Base-by-base conservation (phyloP, 2,329 filamentous ascomycete genomes). In the Raffaelea arxii region DNA sequence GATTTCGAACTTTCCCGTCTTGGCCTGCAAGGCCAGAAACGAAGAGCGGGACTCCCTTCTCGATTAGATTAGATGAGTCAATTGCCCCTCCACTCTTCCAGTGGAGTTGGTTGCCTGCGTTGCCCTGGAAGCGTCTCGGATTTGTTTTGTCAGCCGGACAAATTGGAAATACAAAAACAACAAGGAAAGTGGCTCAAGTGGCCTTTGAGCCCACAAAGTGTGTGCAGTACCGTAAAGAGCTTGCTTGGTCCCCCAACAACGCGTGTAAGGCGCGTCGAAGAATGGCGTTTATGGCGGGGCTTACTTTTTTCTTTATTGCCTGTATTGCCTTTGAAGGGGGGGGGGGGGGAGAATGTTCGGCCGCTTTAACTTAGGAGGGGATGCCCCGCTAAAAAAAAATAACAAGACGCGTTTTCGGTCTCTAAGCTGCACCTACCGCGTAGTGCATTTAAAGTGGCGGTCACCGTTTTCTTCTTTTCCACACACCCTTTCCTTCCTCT, bases 371-470 rank as follows among this genome's bases (percentile, higher is more conserved):
- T n/a, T n/a, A n/a, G n/a, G n/a, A 16, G 42, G 16, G 16, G 11
- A 21, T 9, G 46, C 23, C 48, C 52, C 48, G 41, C 45, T 18
- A 18, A 18, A 16, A 36, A 36, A 36, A n/a, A n/a, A n/a, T n/a
- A n/a, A n/a, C n/a, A n/a, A 36, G 32, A 36, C 32, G 32, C 32
- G 32, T 52, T 51, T 53, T 49, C 10, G 11, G 2, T 30, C 47
- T 52, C 52, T 38, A 36, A 36, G 19, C 10, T 32, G 12, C 21
- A 35, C 19, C 41, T 27, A 51, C 41, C 52, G 51, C 52, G 52
- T 49, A 48, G 38, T 44, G 25, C 52, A 51, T 51, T 54, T 54
- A 53, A 52, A 54, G 51, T 51, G 44, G 43, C 44, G 25, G 45
- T 48, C 51, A 45, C 51, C 32, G 47, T 47, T 30, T 41, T 44